Conservation (phyloP, 2,329 filamentous ascomycete species). For the Penicillium capsulatum region DNA sequence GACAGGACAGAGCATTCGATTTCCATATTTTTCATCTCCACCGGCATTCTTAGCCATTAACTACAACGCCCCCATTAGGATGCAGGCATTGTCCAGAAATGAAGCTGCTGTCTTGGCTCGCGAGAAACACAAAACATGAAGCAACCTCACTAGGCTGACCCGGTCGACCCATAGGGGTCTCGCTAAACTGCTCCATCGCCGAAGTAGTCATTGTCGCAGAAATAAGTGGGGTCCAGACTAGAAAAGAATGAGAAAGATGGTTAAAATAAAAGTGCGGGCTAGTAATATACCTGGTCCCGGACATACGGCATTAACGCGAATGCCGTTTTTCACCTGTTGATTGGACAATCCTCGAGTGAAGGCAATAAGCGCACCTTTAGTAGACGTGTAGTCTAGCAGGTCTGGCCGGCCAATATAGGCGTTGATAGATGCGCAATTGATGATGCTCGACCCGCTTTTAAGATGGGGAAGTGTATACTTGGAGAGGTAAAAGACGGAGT, state of each 20-base stretch:
- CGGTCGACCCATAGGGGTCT: conserved; percentile 31
- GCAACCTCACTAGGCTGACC: conserved; percentile 40
- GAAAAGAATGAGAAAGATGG: too few relatives aligned
- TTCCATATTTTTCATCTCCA: too few relatives aligned
- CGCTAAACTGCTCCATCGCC: conserved; percentile 36
- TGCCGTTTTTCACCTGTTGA: conserved; percentile 42
- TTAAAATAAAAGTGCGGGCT: too few relatives aligned
- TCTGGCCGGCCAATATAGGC: conserved; percentile 50
- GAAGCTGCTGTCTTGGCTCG: conserved; percentile 48
- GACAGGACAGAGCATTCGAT: too few relatives aligned
- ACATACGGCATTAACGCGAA: conserved; percentile 51
- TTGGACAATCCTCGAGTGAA: conserved; percentile 42
- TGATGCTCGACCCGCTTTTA: background rate
- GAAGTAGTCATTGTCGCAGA: too few relatives aligned
- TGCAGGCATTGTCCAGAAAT: conserved; percentile 65
- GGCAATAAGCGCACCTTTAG: conserved; percentile 56
- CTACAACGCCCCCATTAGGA: conserved; percentile 56
- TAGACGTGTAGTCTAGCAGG: conserved; percentile 55
- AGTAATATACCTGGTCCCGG: conserved; percentile 21
- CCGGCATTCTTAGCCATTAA: conserved; percentile 52
- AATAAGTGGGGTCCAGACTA: too few relatives aligned
- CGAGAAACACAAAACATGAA: conserved; percentile 39
- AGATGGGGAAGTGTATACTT: background rate
- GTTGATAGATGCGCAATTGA: conserved; percentile 45
- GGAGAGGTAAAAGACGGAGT: background rate